A percentile compares a stretch with the other conserved stretches of the same genome.
Evolutionary conservation across 441 rosid genomes (phyloP).

Genomic region (Pelargonium citronellum): DNA sequence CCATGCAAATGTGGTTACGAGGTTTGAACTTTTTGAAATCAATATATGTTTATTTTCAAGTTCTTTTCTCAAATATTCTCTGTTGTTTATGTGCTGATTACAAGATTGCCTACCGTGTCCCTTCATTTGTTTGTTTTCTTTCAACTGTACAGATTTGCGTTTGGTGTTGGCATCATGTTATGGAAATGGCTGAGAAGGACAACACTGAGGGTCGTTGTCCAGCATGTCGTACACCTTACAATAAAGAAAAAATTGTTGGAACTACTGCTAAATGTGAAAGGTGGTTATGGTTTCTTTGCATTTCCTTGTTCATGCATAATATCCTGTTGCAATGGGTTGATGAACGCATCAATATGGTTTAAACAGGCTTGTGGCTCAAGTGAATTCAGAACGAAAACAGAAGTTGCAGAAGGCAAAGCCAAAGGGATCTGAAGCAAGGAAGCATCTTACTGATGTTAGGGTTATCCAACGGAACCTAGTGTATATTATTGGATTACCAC

Average conservation of each 20-base stretch:
- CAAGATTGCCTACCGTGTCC: not conserved
- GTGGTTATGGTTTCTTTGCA: conserved; percentile 20
- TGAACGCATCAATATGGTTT: not conserved
- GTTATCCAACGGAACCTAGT: conserved; percentile 53
- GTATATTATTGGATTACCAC: conserved; percentile 52
- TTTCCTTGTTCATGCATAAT: conserved; percentile 13
- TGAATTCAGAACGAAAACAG: conserved; percentile 36
- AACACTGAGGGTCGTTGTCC: conserved; percentile 52
- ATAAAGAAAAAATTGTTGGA: conserved; percentile 56
- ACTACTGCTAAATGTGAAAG: conserved; percentile 47
- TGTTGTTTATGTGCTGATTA: not conserved
- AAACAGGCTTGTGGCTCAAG: conserved; percentile 40
- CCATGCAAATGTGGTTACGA: conserved; percentile 29
- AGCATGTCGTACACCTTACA: conserved; percentile 52
- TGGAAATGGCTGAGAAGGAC: conserved; percentile 61
- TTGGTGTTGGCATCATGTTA: conserved; percentile 61
- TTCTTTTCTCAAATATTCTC: not conserved
- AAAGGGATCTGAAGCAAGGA: conserved; percentile 48
- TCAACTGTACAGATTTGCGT: conserved; percentile 45
- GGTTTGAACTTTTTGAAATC: conserved; percentile 9
- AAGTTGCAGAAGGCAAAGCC: conserved; percentile 46
- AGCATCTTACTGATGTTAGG: conserved; percentile 38
- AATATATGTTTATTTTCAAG: not conserved
- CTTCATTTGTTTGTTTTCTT: not conserved
- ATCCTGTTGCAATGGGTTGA: conserved; percentile 5